These are phyloP conservation scores for Usnea hakonensis DNA, from an alignment of 495 filamentous ascomycete species.

Conservation along the genomic window DNA sequence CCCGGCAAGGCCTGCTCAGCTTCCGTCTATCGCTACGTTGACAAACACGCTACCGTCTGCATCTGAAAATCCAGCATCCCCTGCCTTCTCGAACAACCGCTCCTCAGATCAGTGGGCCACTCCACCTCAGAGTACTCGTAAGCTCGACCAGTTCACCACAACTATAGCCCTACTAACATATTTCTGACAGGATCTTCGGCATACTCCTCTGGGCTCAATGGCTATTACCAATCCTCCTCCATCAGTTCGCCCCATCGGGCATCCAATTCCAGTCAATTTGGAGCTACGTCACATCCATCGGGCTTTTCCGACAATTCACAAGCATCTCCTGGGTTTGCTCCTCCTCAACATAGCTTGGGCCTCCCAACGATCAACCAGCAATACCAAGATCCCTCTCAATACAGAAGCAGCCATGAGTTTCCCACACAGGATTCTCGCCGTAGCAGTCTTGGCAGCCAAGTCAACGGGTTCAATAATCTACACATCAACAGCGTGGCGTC, in stretches of 20 bases:
- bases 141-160: constrained; percentile 4
- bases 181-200: constrained; percentile 42
- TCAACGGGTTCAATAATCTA: constrained; percentile 64
- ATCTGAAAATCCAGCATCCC: constrained; percentile 18
- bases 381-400: constrained; percentile 39
- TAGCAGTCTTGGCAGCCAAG: constrained; percentile 70
- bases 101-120: constrained; percentile 25
- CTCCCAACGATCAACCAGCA: constrained; percentile 47
- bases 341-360: constrained; percentile 35
- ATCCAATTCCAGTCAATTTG: constrained; percentile 43
- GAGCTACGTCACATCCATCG: constrained; percentile 30
- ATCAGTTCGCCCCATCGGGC: constrained; percentile 45
- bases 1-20: constrained; percentile 17
- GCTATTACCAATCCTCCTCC: constrained; percentile 44
- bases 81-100: constrained; percentile 22
- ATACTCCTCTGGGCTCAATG: constrained; percentile 45
- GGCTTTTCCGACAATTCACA: constrained; percentile 36
- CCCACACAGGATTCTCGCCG: constrained; percentile 52
- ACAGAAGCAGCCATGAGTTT: constrained; percentile 39
- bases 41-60: constrained; percentile 21
- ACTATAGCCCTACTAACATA: constrained; percentile 5
- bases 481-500: constrained; percentile 53
- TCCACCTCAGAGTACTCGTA: constrained; percentile 27
- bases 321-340: constrained; percentile 38
- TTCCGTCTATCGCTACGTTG: constrained; percentile 25